Percentiles rank a stretch among this genome's conserved stretches.
phyloP scores from a whole-genome alignment of 768 basidiomycete genomes.

The Calvatia gigantea region DNA sequence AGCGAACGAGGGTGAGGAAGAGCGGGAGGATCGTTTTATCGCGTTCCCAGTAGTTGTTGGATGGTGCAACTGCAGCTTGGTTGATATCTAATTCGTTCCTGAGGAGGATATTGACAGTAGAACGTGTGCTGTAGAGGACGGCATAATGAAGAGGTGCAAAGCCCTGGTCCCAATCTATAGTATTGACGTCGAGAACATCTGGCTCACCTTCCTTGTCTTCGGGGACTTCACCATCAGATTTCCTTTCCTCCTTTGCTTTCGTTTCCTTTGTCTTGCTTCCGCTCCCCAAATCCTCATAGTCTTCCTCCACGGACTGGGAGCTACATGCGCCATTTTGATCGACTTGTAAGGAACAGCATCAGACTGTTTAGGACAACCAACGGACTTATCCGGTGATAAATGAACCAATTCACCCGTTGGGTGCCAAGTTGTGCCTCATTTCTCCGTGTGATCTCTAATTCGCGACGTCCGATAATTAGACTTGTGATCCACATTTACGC shows the following conservation, averaged over 20 bases:
- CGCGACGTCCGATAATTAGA: no score
- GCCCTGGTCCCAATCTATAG: slow-evolving; percentile 56
- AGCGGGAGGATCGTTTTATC: slow-evolving; percentile 33
- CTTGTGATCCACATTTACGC: no score
- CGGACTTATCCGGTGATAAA: no score
- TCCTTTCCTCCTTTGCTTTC: slow-evolving; percentile 13
- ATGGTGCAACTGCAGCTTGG: slow-evolving; percentile 23
- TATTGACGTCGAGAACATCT: slow-evolving; percentile 53
- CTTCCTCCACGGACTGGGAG: no score
- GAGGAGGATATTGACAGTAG: slow-evolving; percentile 43
- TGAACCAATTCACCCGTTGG: no score
- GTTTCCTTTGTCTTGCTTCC: slow-evolving; percentile 14
- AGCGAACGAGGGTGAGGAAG: slow-evolving; percentile 34
- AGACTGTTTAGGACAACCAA: no score
- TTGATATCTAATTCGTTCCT: slow-evolving; percentile 44
- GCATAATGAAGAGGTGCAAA: slow-evolving; percentile 52
- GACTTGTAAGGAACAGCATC: no score
- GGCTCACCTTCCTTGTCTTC: slow-evolving; percentile 48
- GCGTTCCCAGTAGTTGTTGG: slow-evolving; percentile 18
- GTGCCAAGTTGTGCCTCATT: no score
- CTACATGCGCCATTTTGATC: no score
- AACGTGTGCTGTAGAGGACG: slow-evolving; percentile 41
- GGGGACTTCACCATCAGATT: slow-evolving; percentile 32
- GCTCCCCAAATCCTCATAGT: slow-evolving; percentile 19
- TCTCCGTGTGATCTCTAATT: no score